These are phyloP conservation scores for Chaetomidium leptoderma DNA, from an alignment of 495 filamentous ascomycete species.

Conservation along the genomic window DNA sequence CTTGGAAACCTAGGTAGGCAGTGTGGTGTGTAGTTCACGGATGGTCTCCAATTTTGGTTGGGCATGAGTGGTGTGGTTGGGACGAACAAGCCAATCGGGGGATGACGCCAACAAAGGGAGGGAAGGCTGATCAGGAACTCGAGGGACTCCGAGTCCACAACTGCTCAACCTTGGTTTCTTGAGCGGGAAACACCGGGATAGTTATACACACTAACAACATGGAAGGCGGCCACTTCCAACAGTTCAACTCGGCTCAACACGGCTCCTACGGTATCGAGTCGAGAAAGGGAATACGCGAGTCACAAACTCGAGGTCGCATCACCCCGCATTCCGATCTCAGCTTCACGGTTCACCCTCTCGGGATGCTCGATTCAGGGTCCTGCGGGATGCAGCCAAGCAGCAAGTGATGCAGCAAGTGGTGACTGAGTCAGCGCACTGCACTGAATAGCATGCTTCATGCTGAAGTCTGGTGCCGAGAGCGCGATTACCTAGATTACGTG, in stretches of 20 bases:
- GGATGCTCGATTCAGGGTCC: background rate
- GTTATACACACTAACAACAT: background rate
- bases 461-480: background rate
- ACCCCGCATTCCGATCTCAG: conserved; percentile 1
- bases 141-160: background rate
- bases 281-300: too few species aligned
- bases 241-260: too few species aligned
- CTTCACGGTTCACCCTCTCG: background rate
- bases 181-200: background rate
- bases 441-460: background rate
- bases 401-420: too few species aligned
- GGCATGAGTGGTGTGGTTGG: conserved; percentile 1
- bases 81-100: conserved; percentile 3
- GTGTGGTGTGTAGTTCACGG: too few species aligned
- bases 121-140: background rate
- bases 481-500: background rate
- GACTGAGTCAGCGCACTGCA: conserved; percentile 16
- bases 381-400: background rate
- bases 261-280: too few species aligned
- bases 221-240: too few species aligned
- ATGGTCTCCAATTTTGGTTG: too few species aligned
- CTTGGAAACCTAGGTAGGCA: too few species aligned
- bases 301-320: too few species aligned
- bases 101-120: conserved; percentile 9
- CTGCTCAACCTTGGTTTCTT: background rate